Base-by-base conservation (phyloP, 2,329 filamentous ascomycete species). In the Botryotinia calthae region DNA sequence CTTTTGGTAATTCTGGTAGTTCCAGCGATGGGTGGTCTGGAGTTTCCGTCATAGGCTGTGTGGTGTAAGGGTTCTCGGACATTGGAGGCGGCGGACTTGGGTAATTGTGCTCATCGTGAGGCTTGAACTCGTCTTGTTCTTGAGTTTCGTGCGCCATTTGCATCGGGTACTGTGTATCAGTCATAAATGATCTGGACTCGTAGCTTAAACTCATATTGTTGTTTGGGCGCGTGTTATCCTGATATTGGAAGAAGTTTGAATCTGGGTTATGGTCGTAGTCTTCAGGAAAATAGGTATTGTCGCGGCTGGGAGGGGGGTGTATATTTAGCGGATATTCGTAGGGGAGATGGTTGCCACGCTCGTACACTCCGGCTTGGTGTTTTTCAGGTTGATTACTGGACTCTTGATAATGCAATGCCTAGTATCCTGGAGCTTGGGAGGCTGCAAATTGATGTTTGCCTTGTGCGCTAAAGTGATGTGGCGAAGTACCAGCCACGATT, bases 41-140 rank as follows among this genome's bases (percentile, higher is more conserved):
- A 16, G 73, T 72, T 28, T 75, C 64, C 71, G 77, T 76, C n/a
- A 77, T 72, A 22, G 74, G 51, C 34, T 78, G 78, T 37, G 74
- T 56, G 46, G 77, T 76, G 61, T 80, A 82, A 59, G 79, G 77
- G 58, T 78, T 78, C 18, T 80, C 79, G 72, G 74, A 73, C 56
- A 79, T 72, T 4, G 78, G 76, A 51, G 77, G 74, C 22, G 76
- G 77, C 56, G 79, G 80, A 63, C 77, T 79, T 64, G 80, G 80
- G 72, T 81, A 81, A 74, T 76, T 76, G 58, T 76, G 75, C 63
- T 78, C 76, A 44, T 79, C 76, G 37, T 70, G 62, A 72, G 75
- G 54, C 61, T 77, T 70, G 48, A 75, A 78, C 51, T 79, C 77
- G 34, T 79, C 78, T 72, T 78, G 77, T 34, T 80, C 78, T 68